Conservation (phyloP, 345 rosid genomes). For the Gossypium australe region DNA sequence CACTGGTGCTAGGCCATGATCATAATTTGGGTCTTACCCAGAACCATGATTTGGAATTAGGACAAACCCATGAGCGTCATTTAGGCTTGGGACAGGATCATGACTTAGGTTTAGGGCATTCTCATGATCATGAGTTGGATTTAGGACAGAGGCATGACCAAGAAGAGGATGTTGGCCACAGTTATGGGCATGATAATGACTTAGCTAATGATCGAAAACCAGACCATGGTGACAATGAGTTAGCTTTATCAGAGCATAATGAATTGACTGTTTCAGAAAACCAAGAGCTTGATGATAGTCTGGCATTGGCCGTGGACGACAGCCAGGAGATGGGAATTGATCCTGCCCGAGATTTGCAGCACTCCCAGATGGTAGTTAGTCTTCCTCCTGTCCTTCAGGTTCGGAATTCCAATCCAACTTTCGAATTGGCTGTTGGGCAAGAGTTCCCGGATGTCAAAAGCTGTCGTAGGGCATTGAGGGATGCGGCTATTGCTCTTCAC, state of each 20-base stretch:
- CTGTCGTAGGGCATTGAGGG: conserved; percentile 91
- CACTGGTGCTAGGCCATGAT: conserved; percentile 56
- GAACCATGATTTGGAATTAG: conserved; percentile 60
- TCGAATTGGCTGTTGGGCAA: conserved; percentile 80
- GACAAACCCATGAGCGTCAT: conserved; percentile 54
- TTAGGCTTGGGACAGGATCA: conserved; percentile 57
- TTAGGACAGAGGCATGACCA: conserved; percentile 56
- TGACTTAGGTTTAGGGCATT: conserved; percentile 53
- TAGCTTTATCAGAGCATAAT: conserved; percentile 50
- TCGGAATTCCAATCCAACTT: conserved; percentile 47
- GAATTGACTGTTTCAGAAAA: conserved; percentile 59
- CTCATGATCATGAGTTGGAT: conserved; percentile 50
- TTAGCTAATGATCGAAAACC: conserved; percentile 51
- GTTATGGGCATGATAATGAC: conserved; percentile 47
- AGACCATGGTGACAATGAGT: conserved; percentile 43
- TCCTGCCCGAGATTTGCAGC: conserved; percentile 32
- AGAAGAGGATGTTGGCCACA: conserved; percentile 50
- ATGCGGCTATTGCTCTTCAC: conserved; percentile 93
- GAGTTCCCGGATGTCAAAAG: conserved; percentile 97
- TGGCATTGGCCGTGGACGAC: conserved; percentile 51
- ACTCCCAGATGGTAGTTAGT: conserved; percentile 38
- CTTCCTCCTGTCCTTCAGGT: conserved; percentile 56
- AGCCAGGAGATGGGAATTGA: conserved; percentile 58
- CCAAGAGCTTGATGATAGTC: conserved; percentile 68
- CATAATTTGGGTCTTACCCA: conserved; percentile 57